Evolutionary conservation across 495 filamentous ascomycete genomes (phyloP).

Genomic region (Lasiosphaeria ovina): DNA sequence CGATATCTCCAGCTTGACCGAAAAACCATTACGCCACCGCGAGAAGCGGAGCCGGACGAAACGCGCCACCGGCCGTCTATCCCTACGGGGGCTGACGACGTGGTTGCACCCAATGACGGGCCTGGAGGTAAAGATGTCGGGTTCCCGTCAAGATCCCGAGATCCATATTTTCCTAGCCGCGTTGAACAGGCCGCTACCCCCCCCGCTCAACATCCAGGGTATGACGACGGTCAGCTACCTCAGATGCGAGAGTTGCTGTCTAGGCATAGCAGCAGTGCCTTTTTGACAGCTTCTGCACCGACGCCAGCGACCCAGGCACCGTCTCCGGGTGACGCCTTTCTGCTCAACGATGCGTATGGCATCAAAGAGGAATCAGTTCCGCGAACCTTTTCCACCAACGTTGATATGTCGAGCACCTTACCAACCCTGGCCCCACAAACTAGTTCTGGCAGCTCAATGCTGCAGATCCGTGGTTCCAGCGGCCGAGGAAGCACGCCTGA

Average conservation of each 20-base stretch:
- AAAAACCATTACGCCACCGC: constrained; percentile 25
- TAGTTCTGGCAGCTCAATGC: neutral
- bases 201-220: neutral
- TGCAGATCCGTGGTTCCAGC: constrained; percentile 16
- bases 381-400: constrained; percentile 25
- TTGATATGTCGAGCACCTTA: constrained; percentile 28
- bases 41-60: constrained; percentile 19
- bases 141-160: neutral
- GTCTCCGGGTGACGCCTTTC: neutral
- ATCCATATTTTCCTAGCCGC: neutral
- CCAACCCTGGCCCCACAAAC: constrained; percentile 30
- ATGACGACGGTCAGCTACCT: constrained; percentile 12
- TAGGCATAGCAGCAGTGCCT: constrained; percentile 5
- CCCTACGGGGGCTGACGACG: neutral
- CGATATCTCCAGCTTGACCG: constrained; percentile 63
- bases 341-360: constrained; percentile 23
- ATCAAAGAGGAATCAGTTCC: constrained; percentile 22
- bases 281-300: neutral
- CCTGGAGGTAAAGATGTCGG: neutral
- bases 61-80: neutral
- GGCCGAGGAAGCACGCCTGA: constrained; percentile 31
- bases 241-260: constrained; percentile 29
- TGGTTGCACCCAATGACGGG: neutral
- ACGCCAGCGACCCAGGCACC: constrained; percentile 6
- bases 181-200: neutral